These are phyloP conservation scores for Cyclotella cryptica DNA, from an alignment of 108 stramenopile species.

Conservation along the genomic window DNA sequence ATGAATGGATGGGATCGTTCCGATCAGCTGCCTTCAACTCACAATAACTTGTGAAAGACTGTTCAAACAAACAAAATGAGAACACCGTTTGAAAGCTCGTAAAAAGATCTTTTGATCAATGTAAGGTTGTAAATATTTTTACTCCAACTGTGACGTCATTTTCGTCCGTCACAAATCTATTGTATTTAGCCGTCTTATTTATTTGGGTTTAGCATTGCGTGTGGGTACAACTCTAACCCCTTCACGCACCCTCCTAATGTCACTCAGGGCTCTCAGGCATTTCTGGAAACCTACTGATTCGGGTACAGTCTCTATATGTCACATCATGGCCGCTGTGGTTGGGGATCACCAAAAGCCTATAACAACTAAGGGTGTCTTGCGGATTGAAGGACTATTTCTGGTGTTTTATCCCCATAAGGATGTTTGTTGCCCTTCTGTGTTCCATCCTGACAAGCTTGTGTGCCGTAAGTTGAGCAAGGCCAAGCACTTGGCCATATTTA, in stretches of 20 bases:
- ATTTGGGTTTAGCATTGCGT: neutral
- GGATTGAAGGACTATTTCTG: neutral
- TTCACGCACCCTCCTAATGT: constrained; percentile 1
- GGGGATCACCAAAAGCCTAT: neutral
- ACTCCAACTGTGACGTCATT: no score
- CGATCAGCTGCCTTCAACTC: no score
- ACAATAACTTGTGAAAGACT: no score
- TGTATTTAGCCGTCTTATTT: no score
- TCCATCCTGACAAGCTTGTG: neutral
- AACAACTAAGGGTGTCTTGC: neutral
- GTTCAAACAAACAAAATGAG: no score
- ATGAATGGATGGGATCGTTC: no score
- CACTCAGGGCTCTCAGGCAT: neutral
- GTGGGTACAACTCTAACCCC: neutral
- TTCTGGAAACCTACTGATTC: neutral
- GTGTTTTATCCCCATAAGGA: neutral
- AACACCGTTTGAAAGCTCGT: no score
- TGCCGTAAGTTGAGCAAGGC: neutral
- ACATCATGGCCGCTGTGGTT: neutral
- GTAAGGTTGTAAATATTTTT: no score
- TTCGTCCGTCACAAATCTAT: no score
- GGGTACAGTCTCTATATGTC: neutral
- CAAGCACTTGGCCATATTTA: neutral
- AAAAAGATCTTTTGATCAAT: no score
- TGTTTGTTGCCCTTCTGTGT: neutral